These are phyloP conservation scores for Alnus glutinosa DNA, from an alignment of 306 rosid genomes.

Conservation along the genomic window DNA sequence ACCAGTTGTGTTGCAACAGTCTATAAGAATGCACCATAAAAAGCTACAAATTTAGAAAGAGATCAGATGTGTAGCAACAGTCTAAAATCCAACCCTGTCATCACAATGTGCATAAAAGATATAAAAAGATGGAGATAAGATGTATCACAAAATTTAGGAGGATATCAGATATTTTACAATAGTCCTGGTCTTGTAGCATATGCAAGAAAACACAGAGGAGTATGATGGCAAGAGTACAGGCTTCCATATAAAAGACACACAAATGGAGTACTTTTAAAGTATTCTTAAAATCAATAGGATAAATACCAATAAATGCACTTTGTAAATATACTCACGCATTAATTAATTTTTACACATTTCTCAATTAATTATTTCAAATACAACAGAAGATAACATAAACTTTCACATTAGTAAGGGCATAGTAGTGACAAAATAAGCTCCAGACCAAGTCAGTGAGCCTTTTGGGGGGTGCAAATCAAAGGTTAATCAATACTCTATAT, in stretches of 20 bases:
- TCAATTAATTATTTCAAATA: not conserved
- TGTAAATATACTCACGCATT: not conserved
- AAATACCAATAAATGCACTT: not conserved
- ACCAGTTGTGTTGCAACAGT: not conserved
- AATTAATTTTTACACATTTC: not conserved
- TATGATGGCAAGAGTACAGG: not conserved
- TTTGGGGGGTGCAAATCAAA: not conserved
- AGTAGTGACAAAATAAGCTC: not conserved
- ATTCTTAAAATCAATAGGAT: not conserved
- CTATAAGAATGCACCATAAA: not conserved
- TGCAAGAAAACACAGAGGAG: not conserved
- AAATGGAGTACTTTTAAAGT: not conserved
- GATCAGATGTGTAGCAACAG: not conserved
- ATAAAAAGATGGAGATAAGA: not conserved
- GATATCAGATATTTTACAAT: not conserved
- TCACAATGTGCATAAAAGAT: not conserved
- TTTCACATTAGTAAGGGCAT: not conserved
- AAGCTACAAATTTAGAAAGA: conserved; percentile 5
- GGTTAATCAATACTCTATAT: not conserved
- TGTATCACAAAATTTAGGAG: conserved; percentile 3
- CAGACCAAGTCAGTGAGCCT: not conserved
- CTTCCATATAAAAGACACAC: not conserved
- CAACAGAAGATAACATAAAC: not conserved
- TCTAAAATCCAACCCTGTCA: not conserved
- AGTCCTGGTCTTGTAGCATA: conserved; percentile 12